Evolutionary conservation across 2,329 filamentous ascomycete genomes (phyloP), one percentile per base, ranked within the genome.

Genomic region (Sporothrix humicola): DNA sequence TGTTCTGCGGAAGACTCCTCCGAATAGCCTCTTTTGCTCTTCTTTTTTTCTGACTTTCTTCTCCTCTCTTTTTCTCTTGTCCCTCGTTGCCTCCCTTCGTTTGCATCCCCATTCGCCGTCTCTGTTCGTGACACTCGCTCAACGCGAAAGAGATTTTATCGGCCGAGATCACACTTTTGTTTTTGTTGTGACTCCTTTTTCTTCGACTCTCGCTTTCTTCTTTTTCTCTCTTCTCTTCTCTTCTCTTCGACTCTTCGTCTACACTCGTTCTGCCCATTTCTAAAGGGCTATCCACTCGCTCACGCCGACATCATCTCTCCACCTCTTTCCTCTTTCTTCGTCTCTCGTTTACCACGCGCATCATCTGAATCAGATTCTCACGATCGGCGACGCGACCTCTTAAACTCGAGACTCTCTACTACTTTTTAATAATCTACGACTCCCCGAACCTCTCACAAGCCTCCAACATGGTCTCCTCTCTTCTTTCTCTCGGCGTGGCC

Each of bases 401-500:
- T 31, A 5, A 37, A 6, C 54, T 10, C n/a, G 17, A 44, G 50
- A 52, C 26, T 12, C 17, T 37, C 46, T 65, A 31, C n/a, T 46
- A n/a, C 48, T 37, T 26, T 37, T 26, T 46, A 59, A 48, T 59
- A 31, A 46, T 63, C 42, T 10, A n/a, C 37, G 17, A 48, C 26
- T 26, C 37, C 44, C 26, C 44, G 37, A 63, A 66, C 31, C 54
- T 17, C 20, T 6, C 31, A 37, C 37, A 23, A 69, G 5, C 69
- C 50, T 3, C 44, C 73, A 77, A 70, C 58, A 82, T 82, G 81
- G 70, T 80, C 72, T 79, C 76, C 15, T 75, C 77, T 15, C 71
- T 79, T 65, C 72, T 81, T 37, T 73, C 78, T 31, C 17, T 77
- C 77, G 83, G 81, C 74, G 78, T 81, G 71, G 83, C 81, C 77